These are phyloP conservation scores for Mycena haematopus DNA, from an alignment of 768 basidiomycete species.

Conservation along the genomic window DNA sequence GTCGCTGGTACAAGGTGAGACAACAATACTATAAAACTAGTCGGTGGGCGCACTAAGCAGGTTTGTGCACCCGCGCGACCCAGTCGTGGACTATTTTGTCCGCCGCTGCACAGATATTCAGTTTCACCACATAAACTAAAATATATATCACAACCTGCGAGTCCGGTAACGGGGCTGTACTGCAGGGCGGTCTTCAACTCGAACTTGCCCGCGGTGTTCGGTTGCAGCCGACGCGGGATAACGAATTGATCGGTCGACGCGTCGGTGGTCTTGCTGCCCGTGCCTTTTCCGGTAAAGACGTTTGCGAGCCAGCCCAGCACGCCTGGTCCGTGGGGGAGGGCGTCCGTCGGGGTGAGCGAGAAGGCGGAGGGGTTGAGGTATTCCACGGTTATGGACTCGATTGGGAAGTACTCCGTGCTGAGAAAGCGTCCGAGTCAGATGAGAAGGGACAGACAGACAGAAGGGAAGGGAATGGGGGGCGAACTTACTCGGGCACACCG, in stretches of 20 bases:
- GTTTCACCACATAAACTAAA: not conserved
- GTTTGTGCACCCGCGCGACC: slow-evolving; percentile 42
- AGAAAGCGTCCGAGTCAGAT: too few species aligned
- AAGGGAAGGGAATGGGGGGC: not conserved
- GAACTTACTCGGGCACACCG: slow-evolving; percentile 28
- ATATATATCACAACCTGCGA: slow-evolving; percentile 36
- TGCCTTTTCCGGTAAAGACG: slow-evolving; percentile 27
- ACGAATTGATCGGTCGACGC: slow-evolving; percentile 23
- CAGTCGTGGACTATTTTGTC: slow-evolving; percentile 56
- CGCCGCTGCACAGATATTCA: slow-evolving; percentile 31
- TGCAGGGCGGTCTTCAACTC: slow-evolving; percentile 61
- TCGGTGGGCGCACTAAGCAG: slow-evolving; percentile 42
- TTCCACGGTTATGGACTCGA: slow-evolving; percentile 28
- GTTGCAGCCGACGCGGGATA: slow-evolving; percentile 31
- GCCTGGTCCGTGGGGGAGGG: slow-evolving; percentile 23
- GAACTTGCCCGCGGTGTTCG: slow-evolving; percentile 40
- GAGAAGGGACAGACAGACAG: not conserved
- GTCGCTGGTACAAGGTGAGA: slow-evolving; percentile 25
- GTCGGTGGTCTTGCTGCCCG: slow-evolving; percentile 24
- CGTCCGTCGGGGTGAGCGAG: slow-evolving; percentile 24
- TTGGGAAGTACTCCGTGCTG: slow-evolving; percentile 29
- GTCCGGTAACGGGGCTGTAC: slow-evolving; percentile 55
- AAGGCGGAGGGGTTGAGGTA: slow-evolving; percentile 26
- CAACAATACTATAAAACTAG: not conserved
- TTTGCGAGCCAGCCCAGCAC: slow-evolving; percentile 29